A percentile compares a stretch with the other conserved stretches of the same genome.
These are phyloP conservation scores for Debaryomyces subglobosus DNA, from an alignment of 1,139 yeast genomes.

Conservation along the genomic window DNA sequence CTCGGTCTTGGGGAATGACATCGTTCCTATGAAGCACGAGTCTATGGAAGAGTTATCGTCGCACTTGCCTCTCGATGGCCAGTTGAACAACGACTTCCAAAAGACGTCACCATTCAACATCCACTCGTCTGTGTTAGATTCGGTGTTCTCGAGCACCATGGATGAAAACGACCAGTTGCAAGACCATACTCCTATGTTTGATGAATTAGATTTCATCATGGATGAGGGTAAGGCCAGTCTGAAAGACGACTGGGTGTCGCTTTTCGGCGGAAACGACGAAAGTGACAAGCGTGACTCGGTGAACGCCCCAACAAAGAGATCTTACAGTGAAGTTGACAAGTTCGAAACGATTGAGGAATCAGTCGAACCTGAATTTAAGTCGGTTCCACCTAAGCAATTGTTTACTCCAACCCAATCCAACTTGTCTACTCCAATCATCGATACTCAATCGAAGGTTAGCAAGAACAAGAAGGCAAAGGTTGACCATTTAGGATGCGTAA, in stretches of 20 bases:
- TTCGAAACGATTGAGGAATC: not conserved
- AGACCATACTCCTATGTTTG: slow-evolving; percentile 69
- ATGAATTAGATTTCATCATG: slow-evolving; percentile 50
- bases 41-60: slow-evolving; percentile 20
- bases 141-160: slow-evolving; percentile 57
- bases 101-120: slow-evolving; percentile 48
- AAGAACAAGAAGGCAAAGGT: slow-evolving; percentile 28
- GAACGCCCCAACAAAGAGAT: slow-evolving; percentile 21
- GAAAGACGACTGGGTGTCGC: slow-evolving; percentile 64
- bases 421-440: slow-evolving; percentile 33
- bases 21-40: slow-evolving; percentile 14
- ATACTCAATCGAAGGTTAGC: slow-evolving; percentile 12
- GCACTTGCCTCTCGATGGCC: slow-evolving; percentile 21
- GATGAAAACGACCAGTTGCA: slow-evolving; percentile 40
- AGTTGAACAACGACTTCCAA: slow-evolving; percentile 11
- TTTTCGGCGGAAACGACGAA: slow-evolving; percentile 43
- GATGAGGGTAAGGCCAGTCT: slow-evolving; percentile 50
- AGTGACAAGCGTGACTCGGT: slow-evolving; percentile 18
- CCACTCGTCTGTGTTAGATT: slow-evolving; percentile 62
- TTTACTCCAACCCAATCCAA: slow-evolving; percentile 31
- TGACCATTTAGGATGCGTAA: slow-evolving; percentile 65
- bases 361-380: slow-evolving; percentile 10
- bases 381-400: slow-evolving; percentile 23
- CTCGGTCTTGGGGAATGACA: slow-evolving; percentile 10
- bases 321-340: slow-evolving; percentile 34